Conservation (phyloP, 257 asterid genomes). For the Nicotiana noctiflora region DNA sequence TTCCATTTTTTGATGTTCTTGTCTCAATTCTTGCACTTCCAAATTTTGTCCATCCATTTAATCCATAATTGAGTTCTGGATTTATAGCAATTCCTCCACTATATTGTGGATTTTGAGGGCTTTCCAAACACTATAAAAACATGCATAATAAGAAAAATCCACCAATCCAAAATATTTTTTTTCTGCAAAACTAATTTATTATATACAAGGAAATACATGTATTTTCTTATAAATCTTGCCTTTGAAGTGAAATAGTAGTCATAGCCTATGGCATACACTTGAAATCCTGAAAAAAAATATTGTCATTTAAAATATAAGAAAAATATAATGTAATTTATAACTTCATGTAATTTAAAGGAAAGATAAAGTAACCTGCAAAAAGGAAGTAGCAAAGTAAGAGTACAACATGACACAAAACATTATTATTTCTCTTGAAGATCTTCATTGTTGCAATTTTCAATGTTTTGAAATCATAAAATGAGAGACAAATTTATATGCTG, state of each 20-base stretch:
- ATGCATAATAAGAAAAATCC: neutral
- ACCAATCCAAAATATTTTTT: neutral
- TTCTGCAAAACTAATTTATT: neutral
- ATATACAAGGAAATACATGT: neutral
- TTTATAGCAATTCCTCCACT: constrained; percentile 57
- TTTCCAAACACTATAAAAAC: constrained; percentile 38
- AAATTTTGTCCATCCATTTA: constrained; percentile 43
- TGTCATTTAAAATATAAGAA: neutral
- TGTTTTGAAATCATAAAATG: too few species aligned
- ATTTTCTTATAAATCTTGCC: constrained; percentile 15
- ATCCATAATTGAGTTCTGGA: constrained; percentile 46
- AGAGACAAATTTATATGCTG: too few species aligned
- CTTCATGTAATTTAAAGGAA: too few species aligned
- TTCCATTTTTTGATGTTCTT: constrained; percentile 30
- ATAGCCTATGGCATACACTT: constrained; percentile 33
- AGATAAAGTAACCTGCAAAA: neutral
- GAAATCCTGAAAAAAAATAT: constrained; percentile 20
- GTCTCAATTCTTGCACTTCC: constrained; percentile 28
- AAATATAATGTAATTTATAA: neutral
- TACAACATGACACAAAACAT: too few species aligned
- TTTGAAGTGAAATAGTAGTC: constrained; percentile 35
- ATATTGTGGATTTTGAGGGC: constrained; percentile 46
- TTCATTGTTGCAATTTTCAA: too few species aligned
- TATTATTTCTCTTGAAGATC: too few species aligned
- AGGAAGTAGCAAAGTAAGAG: neutral